Base-by-base conservation (phyloP, 1,139 yeast species). In the Tardiomyces depauwii region DNA sequence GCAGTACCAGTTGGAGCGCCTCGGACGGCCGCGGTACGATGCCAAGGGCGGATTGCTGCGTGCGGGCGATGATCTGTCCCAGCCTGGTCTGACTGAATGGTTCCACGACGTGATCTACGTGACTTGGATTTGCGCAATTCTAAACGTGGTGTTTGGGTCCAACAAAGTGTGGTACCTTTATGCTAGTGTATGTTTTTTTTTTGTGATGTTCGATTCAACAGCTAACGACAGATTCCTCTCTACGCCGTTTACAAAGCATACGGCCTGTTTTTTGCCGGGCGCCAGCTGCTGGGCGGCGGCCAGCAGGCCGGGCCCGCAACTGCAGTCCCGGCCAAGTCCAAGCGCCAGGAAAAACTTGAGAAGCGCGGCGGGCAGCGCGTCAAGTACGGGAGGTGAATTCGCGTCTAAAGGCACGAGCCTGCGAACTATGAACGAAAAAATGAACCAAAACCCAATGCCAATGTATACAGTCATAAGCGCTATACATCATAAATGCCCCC, bases 41-140 rank as follows among this genome's bases (percentile, higher is more conserved):
- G 58, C 54, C 58, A 67, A 56, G 44, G 73, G 68, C 41, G 66
- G 59, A 18, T 66, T 84, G 45, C 59, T 74, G 1, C 66, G 63
- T 19, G 62, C 82, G 2, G 95, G 94, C 1, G 78, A 75, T 42
- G 89, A 86, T 57, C 69, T 85, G 50, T 63, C 64, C 42, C 85
- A 79, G 50, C 63, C 67, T 2, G 95, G 95, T 0, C 66, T 86
- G 41, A 81, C 80, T 18, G 95, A 86, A 62, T 84, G 82, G 66
- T 65, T 84, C 65, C 82, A 82, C 58, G 95, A 86, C 59, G 65
- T 84, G 19, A 70, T 86, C 47, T 85, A 85, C 58, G 63, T 83
- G 45, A 84, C 94, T 1, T 73, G 85, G 73, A 57, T 74, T 14
- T 69, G 81, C 51, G 80, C 79, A 53, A 47, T 81, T 0, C 64